Base-by-base conservation (phyloP, 768 basidiomycete genomes). In the Termitomyces eurrhizus region DNA sequence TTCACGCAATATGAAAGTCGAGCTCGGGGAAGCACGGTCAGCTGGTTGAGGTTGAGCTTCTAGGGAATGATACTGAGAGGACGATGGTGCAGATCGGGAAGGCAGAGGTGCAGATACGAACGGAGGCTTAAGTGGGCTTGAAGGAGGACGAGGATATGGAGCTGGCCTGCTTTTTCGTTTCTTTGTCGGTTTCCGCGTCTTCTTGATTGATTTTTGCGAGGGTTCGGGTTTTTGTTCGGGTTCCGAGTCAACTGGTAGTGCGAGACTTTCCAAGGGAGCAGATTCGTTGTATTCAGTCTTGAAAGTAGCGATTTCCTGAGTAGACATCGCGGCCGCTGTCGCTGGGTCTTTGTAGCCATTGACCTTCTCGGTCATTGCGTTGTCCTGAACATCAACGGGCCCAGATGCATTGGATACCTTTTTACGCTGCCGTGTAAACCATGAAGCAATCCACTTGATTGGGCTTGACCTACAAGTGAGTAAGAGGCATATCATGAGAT, bases 401-500 rank as follows among this genome's bases (percentile, higher is more conserved):
- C 18, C 48, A 24, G 42, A 35, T n/a, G 56, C 37, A 57, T 62
- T 69, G 26, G 68, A 66, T 9, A 63, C 65, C 45, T 75, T 75
- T 13, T 53, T 60, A 18, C 74, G 62, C 55, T 72, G 69, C 9
- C 73, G 70, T 48, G 62, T 63, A 35, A 73, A 73, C 75, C 75
- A 78, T 35, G 70, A 69, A 35, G 62, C 55, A 24, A 78, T 75
- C 76, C 77, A 77, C 62, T 70, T 72, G 26, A 50, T 26, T 32
- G 74, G 66, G 37, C 76, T 75, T 61, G 52, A 50, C 18, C 14
- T 45, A 45, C 24, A 26, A 39, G 18, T 26, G 12, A 46, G 42
- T 29, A 45, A 21, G 37, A 50, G 12, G 50, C 57, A 52, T 39
- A 50, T 50, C 55, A n/a, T 59, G 1, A 42, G 7, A 44, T 35